phyloP scores from a whole-genome alignment of 768 basidiomycete species.

The Mycena venus region DNA sequence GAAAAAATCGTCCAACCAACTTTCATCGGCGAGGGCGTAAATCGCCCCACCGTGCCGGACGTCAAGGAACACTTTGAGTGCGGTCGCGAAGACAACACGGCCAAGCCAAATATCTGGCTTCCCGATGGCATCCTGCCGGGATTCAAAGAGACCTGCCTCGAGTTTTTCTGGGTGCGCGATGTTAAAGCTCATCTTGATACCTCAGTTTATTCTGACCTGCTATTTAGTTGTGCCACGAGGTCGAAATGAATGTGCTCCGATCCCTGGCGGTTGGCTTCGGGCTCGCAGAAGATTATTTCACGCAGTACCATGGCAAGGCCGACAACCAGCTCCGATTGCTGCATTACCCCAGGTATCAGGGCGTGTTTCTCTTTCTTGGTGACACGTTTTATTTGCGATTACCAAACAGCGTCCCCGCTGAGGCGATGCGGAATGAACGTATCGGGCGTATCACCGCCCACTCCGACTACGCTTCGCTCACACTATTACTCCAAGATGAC shows the following conservation, averaged over 20 bases:
- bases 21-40: not conserved
- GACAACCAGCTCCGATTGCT: constrained; percentile 70
- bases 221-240: constrained; percentile 55
- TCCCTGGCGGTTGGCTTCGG: constrained; percentile 64
- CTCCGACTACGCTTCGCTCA: constrained; percentile 70
- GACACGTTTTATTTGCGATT: not conserved
- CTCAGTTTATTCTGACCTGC: not conserved
- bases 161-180: constrained; percentile 61
- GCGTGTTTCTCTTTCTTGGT: not conserved
- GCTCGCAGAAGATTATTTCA: constrained; percentile 60
- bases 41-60: constrained; percentile 40
- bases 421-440: constrained; percentile 42
- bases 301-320: constrained; percentile 52
- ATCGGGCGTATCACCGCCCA: constrained; percentile 62
- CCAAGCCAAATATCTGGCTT: constrained; percentile 71
- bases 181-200: not conserved
- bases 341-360: constrained; percentile 64
- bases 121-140: constrained; percentile 65
- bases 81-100: constrained; percentile 58
- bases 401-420: constrained; percentile 46
- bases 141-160: constrained; percentile 63
- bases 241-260: constrained; percentile 58
- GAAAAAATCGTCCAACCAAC: constrained; percentile 41
- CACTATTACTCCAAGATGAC: constrained; percentile 71
- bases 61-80: constrained; percentile 70